Evolutionary conservation across 768 basidiomycete genomes (phyloP).

Genomic region (Epithele typhae): DNA sequence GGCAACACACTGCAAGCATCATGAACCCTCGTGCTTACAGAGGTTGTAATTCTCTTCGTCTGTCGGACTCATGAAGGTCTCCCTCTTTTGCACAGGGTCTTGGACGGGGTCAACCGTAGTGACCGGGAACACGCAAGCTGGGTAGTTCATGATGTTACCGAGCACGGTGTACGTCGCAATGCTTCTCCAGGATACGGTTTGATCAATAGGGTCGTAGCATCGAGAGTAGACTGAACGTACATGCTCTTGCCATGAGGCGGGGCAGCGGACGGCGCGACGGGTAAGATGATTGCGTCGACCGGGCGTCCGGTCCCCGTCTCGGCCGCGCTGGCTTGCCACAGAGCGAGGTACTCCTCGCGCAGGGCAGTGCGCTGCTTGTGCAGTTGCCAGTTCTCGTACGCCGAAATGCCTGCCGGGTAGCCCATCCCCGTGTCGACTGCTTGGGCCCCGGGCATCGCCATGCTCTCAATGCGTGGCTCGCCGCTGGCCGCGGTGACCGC

Average conservation of each 20-base stretch:
- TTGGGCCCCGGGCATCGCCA: conserved; percentile 15
- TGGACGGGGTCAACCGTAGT: conserved; percentile 49
- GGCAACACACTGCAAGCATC: too few species aligned
- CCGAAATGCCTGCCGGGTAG: conserved; percentile 32
- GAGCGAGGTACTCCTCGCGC: conserved; percentile 53
- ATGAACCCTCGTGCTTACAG: too few species aligned
- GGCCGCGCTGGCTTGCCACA: conserved; percentile 52
- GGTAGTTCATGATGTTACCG: conserved; percentile 69
- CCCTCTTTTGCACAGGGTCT: conserved; percentile 43
- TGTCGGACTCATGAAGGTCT: conserved; percentile 40
- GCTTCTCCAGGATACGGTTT: too few species aligned
- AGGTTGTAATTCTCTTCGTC: conserved; percentile 49
- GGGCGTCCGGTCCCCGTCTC: conserved; percentile 65
- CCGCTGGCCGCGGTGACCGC: conserved; percentile 13
- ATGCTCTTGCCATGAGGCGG: conserved; percentile 56
- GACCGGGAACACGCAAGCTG: conserved; percentile 60
- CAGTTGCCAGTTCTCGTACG: conserved; percentile 65
- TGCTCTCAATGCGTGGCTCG: conserved; percentile 23
- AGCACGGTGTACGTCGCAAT: conserved; percentile 51
- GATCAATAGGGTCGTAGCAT: too few species aligned
- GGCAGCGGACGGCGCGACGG: conserved; percentile 56
- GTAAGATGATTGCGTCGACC: conserved; percentile 70
- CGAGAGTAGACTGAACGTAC: conserved; percentile 36
- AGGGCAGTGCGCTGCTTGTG: conserved; percentile 48
- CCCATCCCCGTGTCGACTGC: conserved; percentile 8